phyloP scores from a whole-genome alignment of 306 rosid genomes.

The Quercus glauca region DNA sequence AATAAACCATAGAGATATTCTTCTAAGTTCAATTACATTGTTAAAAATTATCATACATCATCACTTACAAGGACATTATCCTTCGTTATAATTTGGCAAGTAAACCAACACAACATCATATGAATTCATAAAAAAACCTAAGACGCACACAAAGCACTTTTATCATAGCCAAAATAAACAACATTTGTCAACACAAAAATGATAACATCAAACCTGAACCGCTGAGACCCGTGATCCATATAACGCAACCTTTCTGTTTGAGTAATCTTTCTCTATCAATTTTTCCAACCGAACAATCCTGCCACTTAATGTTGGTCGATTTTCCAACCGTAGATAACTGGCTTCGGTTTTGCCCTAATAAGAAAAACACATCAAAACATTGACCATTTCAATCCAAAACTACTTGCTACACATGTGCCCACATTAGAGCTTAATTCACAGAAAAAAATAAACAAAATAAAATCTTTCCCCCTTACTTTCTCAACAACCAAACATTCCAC shows the following conservation, averaged over 20 bases:
- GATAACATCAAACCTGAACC: slow-evolving; percentile 54
- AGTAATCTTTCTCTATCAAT: slow-evolving; percentile 53
- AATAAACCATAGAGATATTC: not conserved
- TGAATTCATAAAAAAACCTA: not conserved
- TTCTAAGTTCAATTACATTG: not conserved
- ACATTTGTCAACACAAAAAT: slow-evolving; percentile 3
- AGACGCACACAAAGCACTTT: not conserved
- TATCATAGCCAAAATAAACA: not conserved
- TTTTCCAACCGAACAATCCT: slow-evolving; percentile 52
- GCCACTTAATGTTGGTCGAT: slow-evolving; percentile 72
- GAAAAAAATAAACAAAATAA: not conserved
- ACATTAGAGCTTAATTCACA: not conserved
- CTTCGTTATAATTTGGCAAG: not conserved
- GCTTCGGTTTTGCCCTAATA: slow-evolving; percentile 38
- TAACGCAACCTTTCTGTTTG: slow-evolving; percentile 65
- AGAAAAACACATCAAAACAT: slow-evolving; percentile 20
- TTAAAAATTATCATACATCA: not conserved
- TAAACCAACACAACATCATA: not conserved
- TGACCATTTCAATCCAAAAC: not conserved
- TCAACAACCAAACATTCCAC: slow-evolving; percentile 11
- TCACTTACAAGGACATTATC: not conserved
- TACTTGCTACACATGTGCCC: not conserved
- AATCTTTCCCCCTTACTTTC: not conserved
- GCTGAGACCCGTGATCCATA: slow-evolving; percentile 83
- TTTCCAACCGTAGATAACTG: slow-evolving; percentile 48